A percentile compares a stretch with the other conserved stretches of the same genome.
phyloP scores from a whole-genome alignment of 2,329 filamentous ascomycete genomes.

The Westerdykella aurantiaca region DNA sequence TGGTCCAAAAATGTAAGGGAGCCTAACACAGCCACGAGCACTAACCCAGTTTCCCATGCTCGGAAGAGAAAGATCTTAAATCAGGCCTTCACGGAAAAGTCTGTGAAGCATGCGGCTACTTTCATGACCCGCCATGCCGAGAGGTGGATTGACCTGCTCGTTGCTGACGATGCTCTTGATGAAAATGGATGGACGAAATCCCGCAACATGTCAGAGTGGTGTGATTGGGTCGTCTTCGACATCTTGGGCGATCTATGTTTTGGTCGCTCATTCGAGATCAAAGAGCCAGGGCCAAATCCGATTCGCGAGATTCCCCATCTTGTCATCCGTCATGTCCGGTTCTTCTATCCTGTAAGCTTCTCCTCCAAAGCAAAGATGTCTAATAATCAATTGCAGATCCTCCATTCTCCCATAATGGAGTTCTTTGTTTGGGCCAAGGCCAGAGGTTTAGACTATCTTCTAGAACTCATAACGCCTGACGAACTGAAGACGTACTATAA shows the following conservation, averaged over 20 bases:
- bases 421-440: conserved; percentile 10
- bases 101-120: conserved; percentile 3
- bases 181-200: conserved; percentile 8
- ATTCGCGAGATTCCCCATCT: conserved; percentile 8
- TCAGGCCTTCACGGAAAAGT: conserved; percentile 11
- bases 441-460: conserved; percentile 3
- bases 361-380: not conserved
- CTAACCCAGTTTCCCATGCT: conserved; percentile 5
- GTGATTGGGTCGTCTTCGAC: conserved; percentile 36
- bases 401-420: conserved; percentile 2
- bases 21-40: conserved; percentile 3
- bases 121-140: conserved; percentile 10
- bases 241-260: conserved; percentile 40
- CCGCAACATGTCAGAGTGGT: conserved; percentile 3
- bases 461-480: not conserved
- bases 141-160: conserved; percentile 10
- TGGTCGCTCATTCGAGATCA: conserved; percentile 30
- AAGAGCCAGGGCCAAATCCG: conserved; percentile 16
- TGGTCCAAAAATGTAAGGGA: conserved; percentile 8
- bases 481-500: conserved; percentile 1
- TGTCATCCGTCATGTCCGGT: conserved; percentile 5
- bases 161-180: not conserved
- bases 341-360: conserved; percentile 5
- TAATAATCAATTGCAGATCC: conserved; percentile 3
- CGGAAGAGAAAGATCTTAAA: conserved; percentile 8